Evolutionary conservation across 495 filamentous ascomycete genomes (phyloP).

Genomic region (Penicillium bovifimosum): DNA sequence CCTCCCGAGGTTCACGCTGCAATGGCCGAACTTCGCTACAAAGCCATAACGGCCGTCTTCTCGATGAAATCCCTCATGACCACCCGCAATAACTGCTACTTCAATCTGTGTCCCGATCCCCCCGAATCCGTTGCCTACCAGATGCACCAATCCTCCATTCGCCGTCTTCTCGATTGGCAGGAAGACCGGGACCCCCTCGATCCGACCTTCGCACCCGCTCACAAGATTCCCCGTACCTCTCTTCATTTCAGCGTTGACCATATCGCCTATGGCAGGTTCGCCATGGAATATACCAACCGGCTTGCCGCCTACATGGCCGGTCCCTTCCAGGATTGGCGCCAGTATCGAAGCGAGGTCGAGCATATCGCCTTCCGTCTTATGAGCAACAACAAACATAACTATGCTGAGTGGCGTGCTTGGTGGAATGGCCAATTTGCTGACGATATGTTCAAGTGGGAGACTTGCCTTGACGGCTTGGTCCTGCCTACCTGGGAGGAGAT

Average conservation of each 20-base stretch:
- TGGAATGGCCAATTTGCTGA: slow-evolving; percentile 15
- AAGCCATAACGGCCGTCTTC: slow-evolving; percentile 5
- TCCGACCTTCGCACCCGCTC: slow-evolving; percentile 13
- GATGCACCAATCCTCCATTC: slow-evolving; percentile 15
- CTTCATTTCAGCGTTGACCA: slow-evolving; percentile 12
- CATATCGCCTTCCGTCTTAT: slow-evolving; percentile 4
- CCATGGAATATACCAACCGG: background rate
- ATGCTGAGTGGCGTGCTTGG: slow-evolving; percentile 19
- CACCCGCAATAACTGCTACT: slow-evolving; percentile 9
- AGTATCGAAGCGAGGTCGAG: background rate
- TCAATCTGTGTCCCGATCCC: slow-evolving; percentile 12
- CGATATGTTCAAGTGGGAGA: slow-evolving; percentile 27
- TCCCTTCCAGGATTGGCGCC: slow-evolving; percentile 7
- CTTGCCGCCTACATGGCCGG: slow-evolving; percentile 8
- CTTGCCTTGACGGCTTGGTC: slow-evolving; percentile 1
- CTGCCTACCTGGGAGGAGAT: slow-evolving; percentile 25
- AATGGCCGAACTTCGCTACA: background rate
- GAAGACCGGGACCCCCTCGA: slow-evolving; percentile 5
- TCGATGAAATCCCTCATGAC: slow-evolving; percentile 7
- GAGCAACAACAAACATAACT: slow-evolving; percentile 3
- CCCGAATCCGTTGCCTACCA: background rate
- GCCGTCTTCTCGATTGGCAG: slow-evolving; percentile 19
- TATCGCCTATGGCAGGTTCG: slow-evolving; percentile 13
- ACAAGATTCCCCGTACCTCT: slow-evolving; percentile 15
- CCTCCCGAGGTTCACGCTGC: slow-evolving; percentile 1